phyloP scores from a whole-genome alignment of 2,329 filamentous ascomycete genomes.

The Fusarium algeriense region DNA sequence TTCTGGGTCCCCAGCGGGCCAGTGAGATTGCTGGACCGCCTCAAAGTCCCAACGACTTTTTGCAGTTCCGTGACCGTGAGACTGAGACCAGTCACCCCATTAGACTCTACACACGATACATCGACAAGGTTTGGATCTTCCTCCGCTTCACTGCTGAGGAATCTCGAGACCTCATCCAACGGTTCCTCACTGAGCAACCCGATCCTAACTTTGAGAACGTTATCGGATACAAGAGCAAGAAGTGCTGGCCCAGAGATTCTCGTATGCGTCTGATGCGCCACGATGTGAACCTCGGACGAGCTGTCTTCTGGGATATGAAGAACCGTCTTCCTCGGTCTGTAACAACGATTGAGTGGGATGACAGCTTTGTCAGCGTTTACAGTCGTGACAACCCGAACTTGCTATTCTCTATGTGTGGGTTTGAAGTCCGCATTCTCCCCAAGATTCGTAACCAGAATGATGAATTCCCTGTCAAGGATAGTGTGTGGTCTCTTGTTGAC shows the following conservation, averaged over 20 bases:
- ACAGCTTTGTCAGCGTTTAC: conserved; percentile 98
- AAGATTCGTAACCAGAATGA: conserved; percentile 96
- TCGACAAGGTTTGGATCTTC: conserved; percentile 99
- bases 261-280: conserved; percentile 99
- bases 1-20: conserved; percentile 94
- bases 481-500: conserved; percentile 97
- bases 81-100: conserved; percentile 96
- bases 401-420: conserved; percentile 97
- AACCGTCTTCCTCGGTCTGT: conserved; percentile 94
- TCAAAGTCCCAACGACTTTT: conserved; percentile 94
- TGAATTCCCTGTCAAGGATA: conserved; percentile 97
- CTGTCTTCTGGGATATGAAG: conserved; percentile 99
- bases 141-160: conserved; percentile 94
- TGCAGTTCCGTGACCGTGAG: conserved; percentile 94
- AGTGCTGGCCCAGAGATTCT: conserved; percentile 98
- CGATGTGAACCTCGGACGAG: conserved; percentile 96
- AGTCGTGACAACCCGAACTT: conserved; percentile 97
- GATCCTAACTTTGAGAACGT: conserved; percentile 99
- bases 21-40: conserved; percentile 97
- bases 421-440: conserved; percentile 95
- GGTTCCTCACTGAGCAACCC: conserved; percentile 97
- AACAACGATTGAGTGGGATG: conserved; percentile 98
- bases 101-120: conserved; percentile 95
- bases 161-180: conserved; percentile 93
- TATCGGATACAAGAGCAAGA: conserved; percentile 99